Evolutionary conservation across 306 rosid species (phyloP), one percentile per base, ranked within the genome.

Genomic region (Senna tora): DNA sequence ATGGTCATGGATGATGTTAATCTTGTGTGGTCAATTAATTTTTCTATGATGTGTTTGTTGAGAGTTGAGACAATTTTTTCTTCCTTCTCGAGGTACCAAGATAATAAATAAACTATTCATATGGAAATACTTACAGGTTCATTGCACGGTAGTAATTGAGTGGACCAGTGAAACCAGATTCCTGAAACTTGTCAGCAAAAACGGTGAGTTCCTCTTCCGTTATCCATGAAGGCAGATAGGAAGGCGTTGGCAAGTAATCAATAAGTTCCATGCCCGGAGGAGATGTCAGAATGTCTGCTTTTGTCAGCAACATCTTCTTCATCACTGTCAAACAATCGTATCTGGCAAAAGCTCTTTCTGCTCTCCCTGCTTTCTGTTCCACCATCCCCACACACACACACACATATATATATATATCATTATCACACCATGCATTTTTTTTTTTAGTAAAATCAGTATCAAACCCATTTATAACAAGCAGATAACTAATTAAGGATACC

Each of bases 131-230:
- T 86, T 52, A 92, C 96, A 84, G 49, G 79, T 89, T 89, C 87
- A 85, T 76, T 42, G 95, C 88, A 9, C 92, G 89, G 69, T 82
- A 92, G 68, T 87, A 86, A 80, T 92, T 92, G 75, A 92, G 78
- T 21, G 95, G 84, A 41, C 96, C 90, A 9, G 92, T 84, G 80
- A 92, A 92, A 70, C 97, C 92, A 45, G 94, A 86, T 74, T 89
- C 96, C 70, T 83, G 89, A 49, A 84, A 89, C 49, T 84, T 86
- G 55, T 92, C 96, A 7, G 97, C 89, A 65, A 72, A 85, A 65
- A 86, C 88, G 58, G 12, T 76, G 66, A 88, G 85, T 22, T 89
- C 98, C 69, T 89, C 92, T 54, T 89, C 92, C 5, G 87, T 84
- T 59, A 88, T 85, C 91, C 91, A 89, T 51, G 93, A 55, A 6